Evolutionary conservation across 345 rosid genomes (phyloP).

Genomic region (Eucalyptus sp.): DNA sequence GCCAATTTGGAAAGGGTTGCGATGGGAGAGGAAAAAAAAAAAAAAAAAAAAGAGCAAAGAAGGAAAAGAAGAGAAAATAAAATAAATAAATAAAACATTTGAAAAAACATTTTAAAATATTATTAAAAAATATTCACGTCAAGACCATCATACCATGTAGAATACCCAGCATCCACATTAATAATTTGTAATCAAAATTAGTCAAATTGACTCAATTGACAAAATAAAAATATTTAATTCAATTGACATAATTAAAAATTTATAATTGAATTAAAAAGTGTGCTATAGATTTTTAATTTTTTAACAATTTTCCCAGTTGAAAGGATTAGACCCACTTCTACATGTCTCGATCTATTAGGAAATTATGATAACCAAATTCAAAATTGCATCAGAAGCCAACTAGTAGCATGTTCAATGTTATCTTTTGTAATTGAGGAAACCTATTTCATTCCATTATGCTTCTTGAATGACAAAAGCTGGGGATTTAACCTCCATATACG

Average conservation of each 20-base stretch:
- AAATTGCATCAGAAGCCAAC: background rate
- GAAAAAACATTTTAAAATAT: accelerated
- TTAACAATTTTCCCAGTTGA: no score
- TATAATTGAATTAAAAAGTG: accelerated
- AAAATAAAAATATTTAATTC: accelerated
- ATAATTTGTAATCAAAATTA: accelerated
- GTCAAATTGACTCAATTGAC: accelerated
- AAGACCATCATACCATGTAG: accelerated
- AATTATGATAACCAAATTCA: background rate
- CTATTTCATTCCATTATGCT: background rate
- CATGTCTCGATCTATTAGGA: background rate
- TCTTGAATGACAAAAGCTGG: background rate
- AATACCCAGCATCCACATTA: accelerated
- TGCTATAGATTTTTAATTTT: accelerated
- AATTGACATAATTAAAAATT: accelerated
- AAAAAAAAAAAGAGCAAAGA: no score
- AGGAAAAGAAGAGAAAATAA: no score
- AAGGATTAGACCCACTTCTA: background rate
- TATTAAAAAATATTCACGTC: no score
- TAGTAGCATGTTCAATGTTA: background rate
- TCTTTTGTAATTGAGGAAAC: background rate
- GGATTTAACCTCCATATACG: background rate
- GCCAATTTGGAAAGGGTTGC: no score
- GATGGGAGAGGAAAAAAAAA: accelerated
- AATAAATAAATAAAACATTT: no score